Base-by-base conservation (phyloP, 1,139 yeast species). In the Casaregolazyma suthepensis region DNA sequence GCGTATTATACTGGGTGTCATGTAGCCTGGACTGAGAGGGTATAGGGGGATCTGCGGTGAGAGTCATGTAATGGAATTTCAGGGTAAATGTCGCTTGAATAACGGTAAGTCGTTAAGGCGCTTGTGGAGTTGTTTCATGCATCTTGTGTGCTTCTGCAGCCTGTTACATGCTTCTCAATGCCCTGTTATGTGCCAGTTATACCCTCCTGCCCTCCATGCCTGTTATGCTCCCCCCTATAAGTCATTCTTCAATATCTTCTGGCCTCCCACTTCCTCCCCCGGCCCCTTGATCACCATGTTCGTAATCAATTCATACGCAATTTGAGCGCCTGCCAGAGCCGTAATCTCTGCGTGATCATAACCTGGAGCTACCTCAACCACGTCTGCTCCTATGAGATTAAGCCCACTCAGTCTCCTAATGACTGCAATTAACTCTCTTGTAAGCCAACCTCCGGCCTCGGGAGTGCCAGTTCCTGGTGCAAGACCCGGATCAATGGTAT, bases 381-480 rank as follows among this genome's bases (percentile, higher is more conserved):
- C 75, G 67, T 86, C 94, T 4, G 87, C 93, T 44, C 93, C 94
- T 44, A 86, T 87, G 19, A 86, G 61, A 55, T 82, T 80, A 62
- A 85, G 71, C 4, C 71, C 70, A 20, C 84, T 86, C 47, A 86
- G 70, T 9, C 74, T 74, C 61, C 90, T 76, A 56, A 86, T 71
- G 22, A 86, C 74, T 57, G 80, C 75, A 56, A 85, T 75, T 56
- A 86, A 73, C 65, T 86, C 94, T 57, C 94, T 75, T 9, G 93
- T 87, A 52, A 85, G 72, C 77, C 87, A 79, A 51, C 94, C 94
- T 54, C 94, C 94, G 1, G 87, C 84, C 69, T 86, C 94, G 57
- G 85, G 86, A 6, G 94, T 86, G 5, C 94, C 94, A 1, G 94
- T 86, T 0, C 93, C 94, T 55, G 89, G 86, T 5, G 91, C 88